Base-by-base conservation (phyloP, 1,284 basidiomycete genomes). In the Tremellales sp. region DNA sequence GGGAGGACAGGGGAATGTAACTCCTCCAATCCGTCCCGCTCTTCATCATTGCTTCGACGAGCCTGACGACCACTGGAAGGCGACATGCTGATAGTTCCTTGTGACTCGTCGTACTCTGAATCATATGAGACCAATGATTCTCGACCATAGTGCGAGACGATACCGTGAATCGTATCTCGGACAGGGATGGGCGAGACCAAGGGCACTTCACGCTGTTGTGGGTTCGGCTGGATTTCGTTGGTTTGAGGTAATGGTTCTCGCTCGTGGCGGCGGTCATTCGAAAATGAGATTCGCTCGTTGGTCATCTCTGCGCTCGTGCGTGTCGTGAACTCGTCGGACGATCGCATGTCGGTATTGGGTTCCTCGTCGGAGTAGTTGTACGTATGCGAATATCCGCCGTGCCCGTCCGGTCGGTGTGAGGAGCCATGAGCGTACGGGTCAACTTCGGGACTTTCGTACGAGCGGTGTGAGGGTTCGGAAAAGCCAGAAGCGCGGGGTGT, bases 91-190 rank as follows among this genome's bases (percentile, higher is more conserved):
- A 13, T 23, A 22, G n/a, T 8, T 13, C 11, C 17, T 12, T 8
- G 5, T 19, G 31, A 35, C 11, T 19, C 21, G 17, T 36, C 33
- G 27, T 29, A 27, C 25, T 21, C 25, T 10, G 41, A 19, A 33
- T 31, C 27, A 17, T 36, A 36, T 13, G 33, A 36, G 17, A 41
- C 41, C 17, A 42, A 26, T 13, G 48, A 53, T 17, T 55, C 50
- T 3, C 55, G 51, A 39, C 49, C 26, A 46, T 67, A 67, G 4
- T 53, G 53, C 31, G 61, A 62, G 17, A 67, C 61, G 31, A 67
- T 61, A 29, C 55, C 49, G 39, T 58, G 50, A 24, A 67, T 63
- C 10, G 65, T 67, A 49, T 67, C 65, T 13, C 62, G 39, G 23
- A 45, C 40, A n/a, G 33, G 33, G 13, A 15, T 36, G 5, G 33